These are phyloP conservation scores for Panicum miliaceum DNA, from an alignment of 176 grass and related monocot species.

Conservation along the genomic window DNA sequence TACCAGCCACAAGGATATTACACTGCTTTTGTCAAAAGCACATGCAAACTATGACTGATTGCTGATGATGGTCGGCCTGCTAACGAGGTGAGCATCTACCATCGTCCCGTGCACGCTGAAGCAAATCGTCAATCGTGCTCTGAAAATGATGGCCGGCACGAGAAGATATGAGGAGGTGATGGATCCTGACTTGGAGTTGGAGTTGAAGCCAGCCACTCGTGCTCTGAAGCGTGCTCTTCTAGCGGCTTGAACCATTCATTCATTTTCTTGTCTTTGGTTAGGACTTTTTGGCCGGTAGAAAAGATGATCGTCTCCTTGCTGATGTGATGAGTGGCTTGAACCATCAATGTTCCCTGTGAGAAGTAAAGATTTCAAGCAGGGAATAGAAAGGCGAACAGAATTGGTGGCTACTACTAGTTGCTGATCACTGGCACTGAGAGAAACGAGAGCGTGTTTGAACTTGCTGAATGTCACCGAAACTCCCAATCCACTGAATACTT, in stretches of 20 bases:
- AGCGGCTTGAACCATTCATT: too few species aligned
- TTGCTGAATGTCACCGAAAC: not conserved
- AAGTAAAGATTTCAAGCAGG: not conserved
- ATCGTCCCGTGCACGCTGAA: not conserved
- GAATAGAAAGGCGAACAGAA: too few species aligned
- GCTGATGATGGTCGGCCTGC: slow-evolving; percentile 14
- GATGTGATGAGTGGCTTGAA: not conserved
- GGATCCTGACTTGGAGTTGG: slow-evolving; percentile 70
- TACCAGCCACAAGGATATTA: too few species aligned
- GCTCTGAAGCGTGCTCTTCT: slow-evolving; percentile 71
- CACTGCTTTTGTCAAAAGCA: too few species aligned
- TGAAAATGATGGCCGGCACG: slow-evolving; percentile 37
- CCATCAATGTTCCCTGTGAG: not conserved
- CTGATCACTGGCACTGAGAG: not conserved
- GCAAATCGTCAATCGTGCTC: not conserved
- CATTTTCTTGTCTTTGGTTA: not conserved
- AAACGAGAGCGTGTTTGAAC: not conserved
- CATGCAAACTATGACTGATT: too few species aligned
- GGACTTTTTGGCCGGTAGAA: not conserved
- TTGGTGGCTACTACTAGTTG: too few species aligned
- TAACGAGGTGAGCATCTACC: slow-evolving; percentile 39
- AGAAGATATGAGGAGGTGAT: slow-evolving; percentile 63
- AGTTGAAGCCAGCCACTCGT: slow-evolving; percentile 61
- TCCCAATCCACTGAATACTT: too few species aligned
- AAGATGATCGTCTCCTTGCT: not conserved